Percentiles rank a stretch among this genome's conserved stretches.
phyloP scores from a whole-genome alignment of 108 stramenopile species.

The Chaetoceros tenuissimus region DNA sequence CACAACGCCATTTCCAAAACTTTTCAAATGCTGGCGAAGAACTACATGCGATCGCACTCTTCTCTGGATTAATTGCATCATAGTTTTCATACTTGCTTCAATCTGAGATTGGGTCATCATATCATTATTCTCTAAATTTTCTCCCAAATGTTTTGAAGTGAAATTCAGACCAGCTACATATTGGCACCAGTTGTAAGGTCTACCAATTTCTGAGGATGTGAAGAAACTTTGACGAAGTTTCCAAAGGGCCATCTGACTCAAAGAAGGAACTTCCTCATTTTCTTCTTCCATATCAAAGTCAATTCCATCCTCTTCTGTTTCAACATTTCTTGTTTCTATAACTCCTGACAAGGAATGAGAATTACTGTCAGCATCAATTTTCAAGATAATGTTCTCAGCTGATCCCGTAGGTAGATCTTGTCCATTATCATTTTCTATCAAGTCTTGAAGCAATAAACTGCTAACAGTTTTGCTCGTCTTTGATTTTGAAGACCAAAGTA shows the following conservation, averaged over 20 bases:
- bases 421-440: slow-evolving; percentile 35
- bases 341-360: too few relatives aligned
- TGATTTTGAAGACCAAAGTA: slow-evolving; percentile 4
- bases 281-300: slow-evolving; percentile 8
- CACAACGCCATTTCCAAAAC: slow-evolving; percentile 15
- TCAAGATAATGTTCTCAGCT: slow-evolving; percentile 6
- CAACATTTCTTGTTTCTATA: too few relatives aligned
- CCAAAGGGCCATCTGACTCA: background rate
- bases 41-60: slow-evolving; percentile 48
- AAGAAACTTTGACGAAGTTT: background rate
- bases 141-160: slow-evolving; percentile 2
- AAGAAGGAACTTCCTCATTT: slow-evolving; percentile 2
- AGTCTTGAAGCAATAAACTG: slow-evolving; percentile 9
- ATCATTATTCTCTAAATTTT: background rate
- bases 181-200: slow-evolving; percentile 77
- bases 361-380: slow-evolving; percentile 18
- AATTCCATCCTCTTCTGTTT: too few relatives aligned
- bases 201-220: slow-evolving; percentile 6
- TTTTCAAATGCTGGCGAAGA: slow-evolving; percentile 24
- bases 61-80: slow-evolving; percentile 38
- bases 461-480: background rate
- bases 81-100: slow-evolving; percentile 34
- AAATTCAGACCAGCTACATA: slow-evolving; percentile 57
- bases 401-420: slow-evolving; percentile 17
- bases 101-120: slow-evolving; percentile 16